Evolutionary conservation across 495 filamentous ascomycete genomes (phyloP), one percentile per base, ranked within the genome.

Genomic region (Podospora pseudoanserina): DNA sequence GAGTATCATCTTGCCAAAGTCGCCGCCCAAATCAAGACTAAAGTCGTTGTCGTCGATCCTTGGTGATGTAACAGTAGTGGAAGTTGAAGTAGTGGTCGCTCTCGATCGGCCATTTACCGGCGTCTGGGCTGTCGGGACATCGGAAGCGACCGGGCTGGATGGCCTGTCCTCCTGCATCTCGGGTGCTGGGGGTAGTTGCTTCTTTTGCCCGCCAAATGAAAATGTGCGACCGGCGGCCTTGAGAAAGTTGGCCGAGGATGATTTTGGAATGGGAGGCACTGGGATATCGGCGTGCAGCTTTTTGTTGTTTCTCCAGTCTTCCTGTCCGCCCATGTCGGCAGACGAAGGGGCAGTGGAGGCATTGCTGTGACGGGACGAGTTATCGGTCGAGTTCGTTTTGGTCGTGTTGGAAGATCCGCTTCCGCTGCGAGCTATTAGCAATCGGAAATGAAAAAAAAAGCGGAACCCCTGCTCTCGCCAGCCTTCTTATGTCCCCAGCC

Each of bases 261-360:
- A 81, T 60, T 85, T 86, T 2, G 86, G 85, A 13, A 84, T 72
- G 27, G 85, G 84, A 20, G 89, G 89, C 26, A 84, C 76, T 16
- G 88, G 87, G 60, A 86, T 83, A 58, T 90, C 86, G 57, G 80
- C 77, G 18, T 81, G 73, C 16, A 78, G 75, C 73, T 85, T 85
- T 57, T 83, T 83, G 68, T 84, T 75, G 55, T 70, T 73, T 44
- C 79, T 79, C 73, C 79, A 79, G 63, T 90, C 86, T 49, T 90
- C 86, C 65, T 87, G 82, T 5, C 78, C 76, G 23, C 81, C 80
- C 6, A 83, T 76, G 68, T 92, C 91, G 26, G 88, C 87, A 7
- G 90, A 91, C 6, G 90, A 92, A 26, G 90, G 89, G 9, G 89
- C 79, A 19, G 90, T 92, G 5, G 90, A 91, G 18, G 88, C 86